Evolutionary conservation across 257 asterid species (phyloP).

Genomic region (Euphrasia confusa): DNA sequence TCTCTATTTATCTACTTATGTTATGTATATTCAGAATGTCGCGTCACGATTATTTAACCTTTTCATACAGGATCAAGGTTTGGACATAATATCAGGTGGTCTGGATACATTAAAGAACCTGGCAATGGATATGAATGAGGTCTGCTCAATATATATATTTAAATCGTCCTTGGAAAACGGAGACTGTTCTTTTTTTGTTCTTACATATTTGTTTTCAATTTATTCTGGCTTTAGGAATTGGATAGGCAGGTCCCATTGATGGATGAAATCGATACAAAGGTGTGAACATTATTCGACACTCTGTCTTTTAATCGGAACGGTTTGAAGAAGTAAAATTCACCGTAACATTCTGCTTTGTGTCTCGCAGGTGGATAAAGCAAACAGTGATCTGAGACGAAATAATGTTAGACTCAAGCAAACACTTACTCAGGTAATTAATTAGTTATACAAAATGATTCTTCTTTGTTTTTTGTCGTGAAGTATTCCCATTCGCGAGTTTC

Average conservation of each 20-base stretch:
- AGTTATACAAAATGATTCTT: not conserved
- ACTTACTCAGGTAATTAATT: slow-evolving; percentile 34
- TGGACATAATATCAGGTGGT: slow-evolving; percentile 73
- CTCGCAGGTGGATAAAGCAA: slow-evolving; percentile 70
- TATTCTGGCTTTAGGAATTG: slow-evolving; percentile 50
- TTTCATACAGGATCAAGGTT: slow-evolving; percentile 64
- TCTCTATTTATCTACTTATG: slow-evolving; percentile 14
- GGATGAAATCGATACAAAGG: slow-evolving; percentile 83
- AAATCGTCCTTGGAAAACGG: not conserved
- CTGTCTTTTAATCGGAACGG: too few species aligned
- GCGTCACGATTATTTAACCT: too few species aligned
- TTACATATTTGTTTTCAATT: not conserved
- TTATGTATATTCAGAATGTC: not conserved
- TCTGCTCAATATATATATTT: slow-evolving; percentile 13
- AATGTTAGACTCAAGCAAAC: slow-evolving; percentile 73
- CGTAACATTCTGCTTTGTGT: slow-evolving; percentile 9
- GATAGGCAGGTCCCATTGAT: slow-evolving; percentile 84
- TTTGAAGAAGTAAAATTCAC: not conserved
- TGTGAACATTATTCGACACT: too few species aligned
- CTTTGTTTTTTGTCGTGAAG: not conserved
- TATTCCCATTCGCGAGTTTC: not conserved
- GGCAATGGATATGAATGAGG: slow-evolving; percentile 93
- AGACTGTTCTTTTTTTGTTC: not conserved
- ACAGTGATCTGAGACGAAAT: slow-evolving; percentile 54
- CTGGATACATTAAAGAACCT: slow-evolving; percentile 67